Percentiles rank a stretch among this genome's conserved stretches.
These are phyloP conservation scores for Ascochyta fabae DNA, from an alignment of 2,329 filamentous ascomycete species.

Conservation along the genomic window DNA sequence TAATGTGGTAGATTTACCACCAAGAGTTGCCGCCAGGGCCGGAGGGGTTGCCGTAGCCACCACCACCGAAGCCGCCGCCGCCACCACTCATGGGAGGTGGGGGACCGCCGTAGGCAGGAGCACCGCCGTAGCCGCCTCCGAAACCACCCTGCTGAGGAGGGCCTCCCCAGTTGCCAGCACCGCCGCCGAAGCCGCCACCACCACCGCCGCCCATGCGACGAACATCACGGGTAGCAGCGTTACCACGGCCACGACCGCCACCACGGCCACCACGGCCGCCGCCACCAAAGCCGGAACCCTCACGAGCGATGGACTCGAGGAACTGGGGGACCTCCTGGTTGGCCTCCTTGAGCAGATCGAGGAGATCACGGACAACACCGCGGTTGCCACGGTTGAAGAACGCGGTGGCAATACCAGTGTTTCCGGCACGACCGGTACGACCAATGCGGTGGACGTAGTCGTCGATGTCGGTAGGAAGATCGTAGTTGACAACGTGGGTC, in stretches of 20 bases:
- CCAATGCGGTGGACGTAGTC: conserved; percentile 99
- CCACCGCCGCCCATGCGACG: conserved; percentile 65
- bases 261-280: conserved; percentile 69
- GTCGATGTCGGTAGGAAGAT: conserved; percentile 97
- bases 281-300: conserved; percentile 80
- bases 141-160: conserved; percentile 36
- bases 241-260: conserved; percentile 75
- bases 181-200: conserved; percentile 62
- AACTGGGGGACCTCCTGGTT: conserved; percentile 96
- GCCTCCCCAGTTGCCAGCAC: conserved; percentile 53
- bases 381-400: conserved; percentile 99
- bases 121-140: conserved; percentile 52
- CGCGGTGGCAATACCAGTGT: conserved; percentile 96
- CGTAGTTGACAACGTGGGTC: conserved; percentile 98
- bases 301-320: conserved; percentile 95
- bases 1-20: conserved; percentile 59
- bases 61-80: conserved; percentile 55
- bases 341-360: conserved; percentile 98
- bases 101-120: conserved; percentile 67
- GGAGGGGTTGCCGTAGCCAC: conserved; percentile 73
- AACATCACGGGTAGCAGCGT: conserved; percentile 80
- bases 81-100: conserved; percentile 53
- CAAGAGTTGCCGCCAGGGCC: conserved; percentile 70
- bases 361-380: conserved; percentile 92
- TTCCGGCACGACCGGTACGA: conserved; percentile 99